Evolutionary conservation across 768 basidiomycete species (phyloP).

Genomic region (Chlorophyllum brunneum): DNA sequence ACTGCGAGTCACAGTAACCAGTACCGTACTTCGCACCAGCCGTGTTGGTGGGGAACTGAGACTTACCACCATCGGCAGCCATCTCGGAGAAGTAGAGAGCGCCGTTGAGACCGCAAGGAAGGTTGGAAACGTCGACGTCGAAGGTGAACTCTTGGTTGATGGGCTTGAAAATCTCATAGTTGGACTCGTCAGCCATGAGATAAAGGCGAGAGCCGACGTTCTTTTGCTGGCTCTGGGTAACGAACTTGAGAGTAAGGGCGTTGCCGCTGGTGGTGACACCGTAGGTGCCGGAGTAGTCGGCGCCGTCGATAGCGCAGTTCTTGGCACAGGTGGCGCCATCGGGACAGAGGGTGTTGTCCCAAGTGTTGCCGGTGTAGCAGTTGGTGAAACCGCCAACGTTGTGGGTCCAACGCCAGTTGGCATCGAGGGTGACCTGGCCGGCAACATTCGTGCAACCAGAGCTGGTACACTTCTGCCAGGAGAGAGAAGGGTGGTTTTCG

Average conservation of each 20-base stretch:
- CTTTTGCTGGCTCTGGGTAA: conserved; percentile 9
- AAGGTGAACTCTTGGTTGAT: conserved; percentile 15
- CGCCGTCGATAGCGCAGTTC: conserved; percentile 12
- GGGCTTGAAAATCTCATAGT: conserved; percentile 13
- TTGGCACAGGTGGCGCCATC: conserved; percentile 5
- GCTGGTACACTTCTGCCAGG: conserved; percentile 12
- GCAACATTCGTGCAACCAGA: conserved; percentile 6
- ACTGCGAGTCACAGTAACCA: conserved; percentile 14
- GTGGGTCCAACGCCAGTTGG: conserved; percentile 15
- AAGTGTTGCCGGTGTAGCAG: conserved; percentile 14
- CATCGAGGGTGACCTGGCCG: conserved; percentile 9
- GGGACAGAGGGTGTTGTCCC: conserved; percentile 8
- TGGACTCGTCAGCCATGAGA: conserved; percentile 10
- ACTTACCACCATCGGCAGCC: conserved; percentile 12
- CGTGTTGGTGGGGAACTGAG: conserved; percentile 5
- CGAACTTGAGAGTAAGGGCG: conserved; percentile 14
- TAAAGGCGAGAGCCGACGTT: conserved; percentile 14
- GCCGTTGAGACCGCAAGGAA: conserved; percentile 15
- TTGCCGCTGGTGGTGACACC: conserved; percentile 13
- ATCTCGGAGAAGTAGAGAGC: conserved; percentile 14
- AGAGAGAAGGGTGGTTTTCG: conserved; percentile 11
- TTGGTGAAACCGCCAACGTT: conserved; percentile 7
- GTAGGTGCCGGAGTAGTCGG: conserved; percentile 12
- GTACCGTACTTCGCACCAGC: conserved; percentile 16
- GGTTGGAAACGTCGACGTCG: conserved; percentile 14